Evolutionary conservation across 148 eudicot genomes (phyloP).

Genomic region (Vaccinium corymbosum): DNA sequence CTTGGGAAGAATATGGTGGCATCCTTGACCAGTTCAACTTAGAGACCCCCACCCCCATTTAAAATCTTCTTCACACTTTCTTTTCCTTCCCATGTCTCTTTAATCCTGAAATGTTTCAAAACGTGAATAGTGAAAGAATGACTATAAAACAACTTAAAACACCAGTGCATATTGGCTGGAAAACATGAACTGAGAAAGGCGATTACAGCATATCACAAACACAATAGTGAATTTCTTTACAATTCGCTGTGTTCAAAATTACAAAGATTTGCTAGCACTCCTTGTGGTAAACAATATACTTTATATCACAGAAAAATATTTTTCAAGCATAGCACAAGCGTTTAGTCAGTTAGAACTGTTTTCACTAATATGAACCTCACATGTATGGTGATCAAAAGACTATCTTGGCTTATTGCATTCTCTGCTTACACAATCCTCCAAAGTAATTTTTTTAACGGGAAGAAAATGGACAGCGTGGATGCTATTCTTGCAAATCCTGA

Average conservation of each 20-base stretch:
- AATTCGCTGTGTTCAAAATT: neutral
- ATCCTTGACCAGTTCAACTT: conserved; percentile 47
- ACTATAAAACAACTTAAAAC: neutral
- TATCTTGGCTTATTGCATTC: neutral
- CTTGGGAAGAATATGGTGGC: conserved; percentile 47
- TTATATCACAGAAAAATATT: neutral
- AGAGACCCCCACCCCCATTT: conserved; percentile 91
- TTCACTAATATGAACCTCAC: neutral
- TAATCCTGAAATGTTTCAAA: conserved; percentile 31
- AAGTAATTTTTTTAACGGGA: neutral
- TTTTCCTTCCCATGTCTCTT: conserved; percentile 27
- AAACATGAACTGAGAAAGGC: neutral
- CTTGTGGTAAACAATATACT: neutral
- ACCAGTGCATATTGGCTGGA: conserved; percentile 1
- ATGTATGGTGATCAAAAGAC: neutral
- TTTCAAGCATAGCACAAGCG: neutral
- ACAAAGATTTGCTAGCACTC: neutral
- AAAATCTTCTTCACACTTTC: conserved; percentile 56
- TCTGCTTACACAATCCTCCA: neutral
- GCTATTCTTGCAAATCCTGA: neutral
- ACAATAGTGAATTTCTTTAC: neutral
- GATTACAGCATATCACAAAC: neutral
- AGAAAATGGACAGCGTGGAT: neutral
- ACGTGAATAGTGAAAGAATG: neutral
- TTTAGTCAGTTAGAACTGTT: neutral